Percentiles rank a stretch among this genome's conserved stretches.
These are phyloP conservation scores for Cystofilobasidium bisporidii DNA, from an alignment of 768 basidiomycete species.

Conservation along the genomic window DNA sequence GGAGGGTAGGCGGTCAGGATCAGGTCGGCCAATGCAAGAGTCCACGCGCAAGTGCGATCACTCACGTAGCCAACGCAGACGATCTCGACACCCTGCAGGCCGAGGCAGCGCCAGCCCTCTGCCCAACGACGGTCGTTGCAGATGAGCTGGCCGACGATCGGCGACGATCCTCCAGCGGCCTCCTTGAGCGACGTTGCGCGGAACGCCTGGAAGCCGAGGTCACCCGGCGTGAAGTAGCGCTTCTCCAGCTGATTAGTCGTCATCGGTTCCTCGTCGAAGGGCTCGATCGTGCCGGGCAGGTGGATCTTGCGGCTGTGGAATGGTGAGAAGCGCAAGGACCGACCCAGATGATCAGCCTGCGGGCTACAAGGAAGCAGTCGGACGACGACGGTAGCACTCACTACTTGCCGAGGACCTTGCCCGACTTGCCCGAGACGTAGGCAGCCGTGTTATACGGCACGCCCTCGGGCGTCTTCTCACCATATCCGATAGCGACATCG, in stretches of 20 bases:
- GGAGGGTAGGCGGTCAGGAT: too few species aligned
- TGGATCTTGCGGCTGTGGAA: slow-evolving; percentile 29
- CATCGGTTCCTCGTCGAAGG: slow-evolving; percentile 34
- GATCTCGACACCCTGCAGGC: slow-evolving; percentile 38
- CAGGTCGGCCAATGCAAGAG: neutral
- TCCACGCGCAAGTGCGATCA: neutral
- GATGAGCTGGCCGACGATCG: slow-evolving; percentile 37
- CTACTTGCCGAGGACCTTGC: slow-evolving; percentile 36
- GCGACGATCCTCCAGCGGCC: slow-evolving; percentile 26
- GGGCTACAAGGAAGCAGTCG: too few species aligned
- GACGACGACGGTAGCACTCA: slow-evolving; percentile 11
- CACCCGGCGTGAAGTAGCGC: slow-evolving; percentile 38
- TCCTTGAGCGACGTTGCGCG: slow-evolving; percentile 33
- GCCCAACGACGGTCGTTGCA: slow-evolving; percentile 40
- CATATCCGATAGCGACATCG: slow-evolving; percentile 40
- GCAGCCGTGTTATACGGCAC: slow-evolving; percentile 37
- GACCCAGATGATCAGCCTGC: too few species aligned
- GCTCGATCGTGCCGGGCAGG: slow-evolving; percentile 36
- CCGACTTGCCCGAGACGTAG: slow-evolving; percentile 33
- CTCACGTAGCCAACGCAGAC: slow-evolving; percentile 38
- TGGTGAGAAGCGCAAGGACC: neutral
- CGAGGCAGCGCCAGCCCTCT: slow-evolving; percentile 37
- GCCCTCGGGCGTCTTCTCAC: slow-evolving; percentile 33
- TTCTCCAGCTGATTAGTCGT: slow-evolving; percentile 41
- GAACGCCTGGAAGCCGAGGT: slow-evolving; percentile 38